A percentile compares a stretch with the other conserved stretches of the same genome.
These are phyloP conservation scores for Xylaria curta DNA, from an alignment of 495 filamentous ascomycete genomes.

Conservation along the genomic window DNA sequence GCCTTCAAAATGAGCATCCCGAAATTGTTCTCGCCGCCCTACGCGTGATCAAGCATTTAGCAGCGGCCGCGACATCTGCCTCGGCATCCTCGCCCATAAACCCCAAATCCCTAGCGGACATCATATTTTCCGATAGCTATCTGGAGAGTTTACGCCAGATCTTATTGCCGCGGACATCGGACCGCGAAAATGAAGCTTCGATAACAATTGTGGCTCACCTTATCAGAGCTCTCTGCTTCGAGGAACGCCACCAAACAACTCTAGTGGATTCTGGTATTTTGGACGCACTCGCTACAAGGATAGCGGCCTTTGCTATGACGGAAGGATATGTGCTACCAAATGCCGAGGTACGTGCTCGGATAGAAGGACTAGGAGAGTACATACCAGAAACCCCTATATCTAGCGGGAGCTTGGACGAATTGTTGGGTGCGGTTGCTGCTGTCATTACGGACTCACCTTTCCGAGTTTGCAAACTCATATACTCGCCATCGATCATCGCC, in stretches of 20 bases:
- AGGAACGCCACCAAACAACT: constrained; percentile 70
- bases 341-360: constrained; percentile 50
- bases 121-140: constrained; percentile 66
- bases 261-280: constrained; percentile 76
- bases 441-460: constrained; percentile 82
- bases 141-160: constrained; percentile 67
- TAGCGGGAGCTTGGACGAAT: constrained; percentile 65
- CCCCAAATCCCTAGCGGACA: constrained; percentile 57
- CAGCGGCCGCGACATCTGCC: constrained; percentile 64
- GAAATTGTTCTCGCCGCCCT: constrained; percentile 75
- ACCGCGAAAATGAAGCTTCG: constrained; percentile 63
- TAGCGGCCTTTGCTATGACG: constrained; percentile 74
- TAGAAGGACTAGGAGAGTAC: constrained; percentile 51
- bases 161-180: constrained; percentile 63
- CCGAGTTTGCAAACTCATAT: constrained; percentile 77
- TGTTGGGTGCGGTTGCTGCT: constrained; percentile 80
- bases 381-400: constrained; percentile 62
- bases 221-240: constrained; percentile 67
- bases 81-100: constrained; percentile 40
- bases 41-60: constrained; percentile 73
- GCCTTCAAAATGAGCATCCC: constrained; percentile 66
- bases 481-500: constrained; percentile 74
- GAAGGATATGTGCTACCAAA: constrained; percentile 70
- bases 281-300: constrained; percentile 76
- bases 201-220: constrained; percentile 71